Evolutionary conservation across 2,329 filamentous ascomycete species (phyloP), one percentile per base, ranked within the genome.

Genomic region (Penicillium sp.): DNA sequence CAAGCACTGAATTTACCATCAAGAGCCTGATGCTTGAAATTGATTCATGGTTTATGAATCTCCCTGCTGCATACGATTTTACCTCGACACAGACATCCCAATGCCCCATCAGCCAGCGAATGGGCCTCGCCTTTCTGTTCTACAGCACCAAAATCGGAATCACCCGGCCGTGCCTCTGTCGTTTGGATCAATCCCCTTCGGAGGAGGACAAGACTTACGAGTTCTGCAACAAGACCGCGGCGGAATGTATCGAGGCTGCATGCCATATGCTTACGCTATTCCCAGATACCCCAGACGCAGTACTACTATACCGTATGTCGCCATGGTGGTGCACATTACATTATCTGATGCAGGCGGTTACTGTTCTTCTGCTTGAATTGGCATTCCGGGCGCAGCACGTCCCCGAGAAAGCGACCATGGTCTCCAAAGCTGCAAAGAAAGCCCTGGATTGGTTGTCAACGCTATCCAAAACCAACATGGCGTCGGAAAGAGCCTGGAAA

Each of bases 301-400:
- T 68, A 8, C 61, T 72, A 0, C 63, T 79, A 11, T 69, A 77
- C 53, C 69, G 68, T 19, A 66, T 73, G 16, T 72, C 73, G 1
- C 75, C 75, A 15, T 79, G 77, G 77, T 79, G 76, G 75, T 76
- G 71, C 58, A 70, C 76, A 16, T 65, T 79, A 15, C 76, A 79
- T 58, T 76, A 75, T 51, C 65, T 79, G 7, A 77, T 79, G 67
- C 77, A 79, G 63, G 72, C 77, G 15, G 71, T 73, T 0, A 74
- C 74, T 2, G 69, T 79, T 1, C 68, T 79, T 21, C 70, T 78
- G n/a, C 66, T 78, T 15, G 77, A 79, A 53, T 68, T 79, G 11
- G 68, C 75, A 15, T 78, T 76, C 46, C 64, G 69, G 29, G 70
- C 70, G n/a, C 71, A 76, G 43, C 76, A 79, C 59, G 74, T 76